These are phyloP conservation scores for Penicillium polonicum DNA, from an alignment of 2,329 filamentous ascomycete genomes.

Conservation along the genomic window DNA sequence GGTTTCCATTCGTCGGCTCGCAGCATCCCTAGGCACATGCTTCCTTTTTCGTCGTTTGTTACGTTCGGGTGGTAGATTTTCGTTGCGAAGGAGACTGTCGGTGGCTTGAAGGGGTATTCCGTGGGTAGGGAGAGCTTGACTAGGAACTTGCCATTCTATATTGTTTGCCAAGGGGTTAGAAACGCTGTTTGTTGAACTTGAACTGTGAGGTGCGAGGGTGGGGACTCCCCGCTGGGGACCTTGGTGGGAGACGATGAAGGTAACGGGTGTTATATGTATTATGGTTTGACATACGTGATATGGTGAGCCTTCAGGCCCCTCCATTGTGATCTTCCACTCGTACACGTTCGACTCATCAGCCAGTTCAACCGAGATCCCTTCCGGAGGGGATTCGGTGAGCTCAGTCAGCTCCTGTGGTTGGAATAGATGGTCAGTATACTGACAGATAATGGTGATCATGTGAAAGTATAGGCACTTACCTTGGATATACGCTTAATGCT, in stretches of 20 bases:
- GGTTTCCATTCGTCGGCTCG: conserved; percentile 92
- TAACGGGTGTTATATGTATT: not conserved
- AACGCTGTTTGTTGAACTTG: not conserved
- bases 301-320: conserved; percentile 63
- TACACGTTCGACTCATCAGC: conserved; percentile 64
- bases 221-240: not conserved
- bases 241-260: not conserved
- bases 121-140: conserved; percentile 70
- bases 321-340: conserved; percentile 66
- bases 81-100: conserved; percentile 74
- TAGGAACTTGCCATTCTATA: conserved; percentile 69
- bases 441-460: not conserved
- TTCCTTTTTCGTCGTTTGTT: conserved; percentile 79
- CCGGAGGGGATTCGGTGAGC: conserved; percentile 54
- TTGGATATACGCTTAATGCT: conserved; percentile 51
- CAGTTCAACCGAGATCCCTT: conserved; percentile 57
- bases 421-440: not conserved
- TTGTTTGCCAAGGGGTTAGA: conserved; percentile 10
- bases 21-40: conserved; percentile 81
- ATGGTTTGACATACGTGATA: conserved; percentile 57
- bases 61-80: conserved; percentile 97
- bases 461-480: conserved; percentile 25
- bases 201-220: not conserved
- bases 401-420: conserved; percentile 59
- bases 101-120: conserved; percentile 89